Percentiles rank a stretch among this genome's conserved stretches.
Evolutionary conservation across 2,329 filamentous ascomycete genomes (phyloP).

Genomic region (Fusarium torulosum): DNA sequence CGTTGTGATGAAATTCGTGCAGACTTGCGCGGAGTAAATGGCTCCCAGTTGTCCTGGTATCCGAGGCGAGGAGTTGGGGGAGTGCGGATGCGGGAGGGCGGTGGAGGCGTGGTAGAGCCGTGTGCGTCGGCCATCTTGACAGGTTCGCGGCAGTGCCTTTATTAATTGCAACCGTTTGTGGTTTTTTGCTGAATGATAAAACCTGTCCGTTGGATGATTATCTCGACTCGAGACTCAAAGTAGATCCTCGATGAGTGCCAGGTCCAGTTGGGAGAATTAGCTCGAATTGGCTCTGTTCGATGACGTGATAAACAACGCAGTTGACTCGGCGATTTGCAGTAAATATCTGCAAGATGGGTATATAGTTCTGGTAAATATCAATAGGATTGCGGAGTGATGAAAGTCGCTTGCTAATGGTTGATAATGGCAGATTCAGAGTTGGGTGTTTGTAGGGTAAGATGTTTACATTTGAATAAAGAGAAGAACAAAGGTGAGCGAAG

Average conservation of each 20-base stretch:
- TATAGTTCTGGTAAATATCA: conserved; percentile 14
- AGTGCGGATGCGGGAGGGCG: conserved; percentile 69
- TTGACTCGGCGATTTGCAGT: conserved; percentile 19
- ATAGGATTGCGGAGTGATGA: conserved; percentile 37
- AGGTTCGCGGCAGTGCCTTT: conserved; percentile 25
- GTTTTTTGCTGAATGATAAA: conserved; percentile 14
- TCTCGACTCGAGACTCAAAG: conserved; percentile 34
- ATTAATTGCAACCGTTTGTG: neutral
- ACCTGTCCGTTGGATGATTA: conserved; percentile 17
- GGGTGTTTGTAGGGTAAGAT: conserved; percentile 42
- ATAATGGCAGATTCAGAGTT: conserved; percentile 46
- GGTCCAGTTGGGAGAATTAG: conserved; percentile 28
- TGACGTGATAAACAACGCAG: conserved; percentile 36
- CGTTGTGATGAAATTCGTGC: conserved; percentile 72
- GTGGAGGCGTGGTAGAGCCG: conserved; percentile 69
- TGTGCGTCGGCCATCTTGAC: conserved; percentile 49
- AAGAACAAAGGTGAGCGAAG: conserved; percentile 42
- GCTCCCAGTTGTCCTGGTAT: conserved; percentile 76
- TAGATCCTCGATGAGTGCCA: conserved; percentile 40
- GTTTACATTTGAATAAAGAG: conserved; percentile 43
- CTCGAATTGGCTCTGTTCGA: conserved; percentile 31
- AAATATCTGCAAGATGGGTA: conserved; percentile 10
- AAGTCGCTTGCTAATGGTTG: conserved; percentile 43
- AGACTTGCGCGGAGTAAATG: conserved; percentile 78
- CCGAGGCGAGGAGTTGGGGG: conserved; percentile 78